Evolutionary conservation across 2,329 filamentous ascomycete genomes (phyloP), one percentile per base, ranked within the genome.

Genomic region (Paracamarosporium sp.): DNA sequence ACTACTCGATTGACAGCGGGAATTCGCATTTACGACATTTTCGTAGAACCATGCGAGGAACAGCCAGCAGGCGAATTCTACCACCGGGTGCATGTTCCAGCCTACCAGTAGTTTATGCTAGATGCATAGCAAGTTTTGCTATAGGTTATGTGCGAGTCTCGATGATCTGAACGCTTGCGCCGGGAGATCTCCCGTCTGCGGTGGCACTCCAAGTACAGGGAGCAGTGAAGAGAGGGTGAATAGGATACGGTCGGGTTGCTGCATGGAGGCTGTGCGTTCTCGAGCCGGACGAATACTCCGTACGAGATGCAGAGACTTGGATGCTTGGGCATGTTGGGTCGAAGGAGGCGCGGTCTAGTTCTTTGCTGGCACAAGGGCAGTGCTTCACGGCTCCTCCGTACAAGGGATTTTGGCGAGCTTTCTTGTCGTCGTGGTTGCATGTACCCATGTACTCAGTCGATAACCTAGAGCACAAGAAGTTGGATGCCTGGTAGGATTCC

Each of bases 41-140:
- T 27, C 22, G 13, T 28, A 27, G 20, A 17, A 9, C 6, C 15
- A 38, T 17, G 25, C 47, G 9, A 5, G 20, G 20, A 28, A 38
- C 24, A 38, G 15, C 33, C 47, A 38, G 33, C 22, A 27, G 33
- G 33, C 31, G 5, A 40, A 17, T 50, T 50, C 33, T 50, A 9
- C 47, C 47, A 50, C 47, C 47, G 47, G 47, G 25, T 50, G 20
- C n/a, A n/a, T 27, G n/a, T 17, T 38, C 31, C 22, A 20, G 9
- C 20, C 17, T 35, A 48, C 28, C 6, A 24, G 5, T 31, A 30
- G 15, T 7, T 20, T 15, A 17, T 40, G 24, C 20, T 40, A 12
- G 9, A 13, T 9, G 33, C 30, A 50, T 40, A 50, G 15, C 28
- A 4, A 22, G 3, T n/a, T 33, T 20, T 50, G 47, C 24, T 50